Evolutionary conservation across 129 eudicot species (phyloP), one percentile per base, ranked within the genome.

Genomic region (Cynara cardunculus): DNA sequence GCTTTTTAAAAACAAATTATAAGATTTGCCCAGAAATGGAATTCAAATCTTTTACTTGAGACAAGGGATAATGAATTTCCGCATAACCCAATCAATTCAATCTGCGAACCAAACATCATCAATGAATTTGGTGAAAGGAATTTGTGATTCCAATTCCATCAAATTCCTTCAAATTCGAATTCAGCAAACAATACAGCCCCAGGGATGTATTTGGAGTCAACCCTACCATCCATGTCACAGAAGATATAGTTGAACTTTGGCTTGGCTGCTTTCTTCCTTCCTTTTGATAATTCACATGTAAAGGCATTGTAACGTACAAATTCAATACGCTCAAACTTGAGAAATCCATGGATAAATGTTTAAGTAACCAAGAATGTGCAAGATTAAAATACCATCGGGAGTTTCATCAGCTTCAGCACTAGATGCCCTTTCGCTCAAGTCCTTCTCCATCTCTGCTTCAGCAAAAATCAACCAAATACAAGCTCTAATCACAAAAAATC

Each of bases 141-240:
- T 56, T n/a, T 56, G 64, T 4, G 8, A 53, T 53, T 18, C 22
- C 22, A 18, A 53, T 53, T 53, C 22, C 64, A 53, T 53, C 22
- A 18, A 53, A 53, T 53, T 53, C 22, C 24, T 53, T 18, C 22
- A 0, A 53, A 53, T 53, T 18, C 64, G 0, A 53, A 53, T 53
- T 18, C 64, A 5, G 19, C 5, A 0, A 53, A 53, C 64, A 1
- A 53, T 16, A 53, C 8, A 53, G 18, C 21, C 2, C 21, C 21
- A 16, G 4, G 65, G 39, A 56, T 13, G 31, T 7, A 77, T 39
- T 25, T 21, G 10, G 72, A 69, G 35, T 64, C 44, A 76, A 74
- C 31, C 92, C 87, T 83, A 95, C 99, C 99, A 90, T 95, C 99
- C 99, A 95, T 89, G 86, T 95, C 99, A 34, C 97, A 95, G 81